phyloP scores from a whole-genome alignment of 225 moss, liverwort and hornwort genomes.

The Physcomitrium patens region DNA sequence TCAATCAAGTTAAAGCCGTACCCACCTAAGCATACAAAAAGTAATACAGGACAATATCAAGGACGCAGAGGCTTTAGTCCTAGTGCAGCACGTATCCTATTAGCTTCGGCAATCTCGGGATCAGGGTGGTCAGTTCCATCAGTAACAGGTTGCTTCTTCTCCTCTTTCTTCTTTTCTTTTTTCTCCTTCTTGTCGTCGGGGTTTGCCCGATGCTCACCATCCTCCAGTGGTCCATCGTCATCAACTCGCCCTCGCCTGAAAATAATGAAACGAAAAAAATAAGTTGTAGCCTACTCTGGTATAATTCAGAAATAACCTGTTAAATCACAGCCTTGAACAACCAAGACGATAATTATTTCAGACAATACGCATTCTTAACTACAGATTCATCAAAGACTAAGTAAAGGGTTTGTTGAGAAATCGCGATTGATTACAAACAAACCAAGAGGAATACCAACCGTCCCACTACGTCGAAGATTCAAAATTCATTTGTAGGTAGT shows the following conservation, averaged over 20 bases:
- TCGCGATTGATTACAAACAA: slow-evolving; percentile 15
- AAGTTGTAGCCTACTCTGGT: background rate
- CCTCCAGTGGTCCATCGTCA: slow-evolving; percentile 86
- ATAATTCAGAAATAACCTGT: background rate
- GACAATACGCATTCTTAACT: background rate
- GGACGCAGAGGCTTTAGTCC: slow-evolving; percentile 86
- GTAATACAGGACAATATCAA: slow-evolving; percentile 24
- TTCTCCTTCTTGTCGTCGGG: slow-evolving; percentile 70
- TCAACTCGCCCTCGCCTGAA: slow-evolving; percentile 71
- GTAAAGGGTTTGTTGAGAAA: background rate
- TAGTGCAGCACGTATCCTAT: slow-evolving; percentile 82
- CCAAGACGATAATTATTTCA: background rate
- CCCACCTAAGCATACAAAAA: background rate
- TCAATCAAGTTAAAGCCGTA: background rate
- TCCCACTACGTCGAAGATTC: background rate
- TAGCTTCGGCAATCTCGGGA: slow-evolving; percentile 93
- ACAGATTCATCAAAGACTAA: no score
- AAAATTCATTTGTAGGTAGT: background rate
- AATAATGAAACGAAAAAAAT: slow-evolving; percentile 18
- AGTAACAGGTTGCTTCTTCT: slow-evolving; percentile 74
- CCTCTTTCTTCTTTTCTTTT: slow-evolving; percentile 54
- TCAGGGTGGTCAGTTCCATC: slow-evolving; percentile 97
- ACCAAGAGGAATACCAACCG: slow-evolving; percentile 2
- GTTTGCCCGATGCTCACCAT: slow-evolving; percentile 79
- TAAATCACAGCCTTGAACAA: background rate